Base-by-base conservation (phyloP, 495 filamentous ascomycete species). In the Xeromyces bisporus region DNA sequence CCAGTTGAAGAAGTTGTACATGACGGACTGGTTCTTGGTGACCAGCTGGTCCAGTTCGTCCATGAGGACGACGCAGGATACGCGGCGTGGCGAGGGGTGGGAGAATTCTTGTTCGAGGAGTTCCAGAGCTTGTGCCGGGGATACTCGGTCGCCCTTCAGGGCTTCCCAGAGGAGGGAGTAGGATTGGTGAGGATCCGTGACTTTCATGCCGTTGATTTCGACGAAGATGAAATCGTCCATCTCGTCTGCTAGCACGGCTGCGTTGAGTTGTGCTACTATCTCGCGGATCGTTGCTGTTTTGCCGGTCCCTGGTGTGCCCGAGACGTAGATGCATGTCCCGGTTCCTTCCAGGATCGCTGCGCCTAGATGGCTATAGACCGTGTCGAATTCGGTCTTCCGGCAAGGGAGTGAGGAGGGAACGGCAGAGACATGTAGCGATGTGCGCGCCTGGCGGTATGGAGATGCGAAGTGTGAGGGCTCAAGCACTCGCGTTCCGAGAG, bases 1-100 rank as follows among this genome's bases (percentile, higher is more conserved):
- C 91, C 91, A 99, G 46, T 99, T 99, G 71, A 99, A 99, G 55
- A 99, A 99, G 48, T 99, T 99, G 60, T 99, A 99, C 91, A 99
- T 99, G 47, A 99, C 91, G 15, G 80, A 83, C 43, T 99, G 91
- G 46, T 89, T 93, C 37, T 83, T 86, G 13, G 91, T 99, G 2
- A 94, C 91, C 3, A 99, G 69, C 48, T 99, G 91, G 55, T 99
- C 91, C 24, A 99, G 69, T 58, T 99, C 91, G 46, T 99, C 91
- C 91, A 99, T 99, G 24, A 99, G 58, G 6, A 99, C 91, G 15
- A 99, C 91, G 45, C 91, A 96, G 0, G 91, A 91, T 7, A 93
- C 81, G 28, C 86, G 67, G 26, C 91, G 72, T 24, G 91, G 91
- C 29, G 73, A 83, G 0, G 91, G 91, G 32, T 83, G 69, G 33